Base-by-base conservation (phyloP, 352 stramenopile genomes). In the Phytophthora multivora region DNA sequence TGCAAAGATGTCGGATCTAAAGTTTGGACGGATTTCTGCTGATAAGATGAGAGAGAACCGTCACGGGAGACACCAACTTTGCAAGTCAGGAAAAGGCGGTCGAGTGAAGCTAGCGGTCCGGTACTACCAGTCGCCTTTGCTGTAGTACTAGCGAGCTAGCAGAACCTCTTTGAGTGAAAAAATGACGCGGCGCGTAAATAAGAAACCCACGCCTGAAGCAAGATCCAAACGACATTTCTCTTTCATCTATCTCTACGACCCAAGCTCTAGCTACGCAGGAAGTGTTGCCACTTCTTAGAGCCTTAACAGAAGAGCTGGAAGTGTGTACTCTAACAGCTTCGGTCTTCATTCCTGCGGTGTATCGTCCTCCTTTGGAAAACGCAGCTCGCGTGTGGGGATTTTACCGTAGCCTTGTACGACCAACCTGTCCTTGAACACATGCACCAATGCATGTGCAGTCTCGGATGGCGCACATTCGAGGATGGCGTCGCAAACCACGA, bases 401-500 rank as follows among this genome's bases (percentile, higher is more conserved):
- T 88, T 90, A 36, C 82, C 84, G 28, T 75, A 79, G 18, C 81
- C 85, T 10, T 80, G 62, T 10, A 91, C 59, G 4, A 86, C 65
- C 40, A 91, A 11, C 36, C 71, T 78, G 50, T 90, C 70, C 0
- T 60, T 43, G 49, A 79, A 77, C 23, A 95, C 66, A 57, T 86
- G 73, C 31, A 91, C 80, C 25, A 85, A 43, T 4, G 82, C 80
- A 60, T 91, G 79, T 18, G 85, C 78, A 19, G 69, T 88, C 42
- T 90, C 82, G 11, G 63, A 46, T 16, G 76, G 72, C 51, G 67
- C 51, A 53, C 80, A 90, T 70, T 95, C 84, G 2, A 95, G 70
- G 11, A 91, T 75, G 21, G 82, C 86, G 48, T 88, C 77, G 26
- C 74, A 79, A 35, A 88, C 80, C 11, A 93, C 73, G 59, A 80